Base-by-base conservation (phyloP, 2,329 filamentous ascomycete genomes). In the Aspergillus latus region DNA sequence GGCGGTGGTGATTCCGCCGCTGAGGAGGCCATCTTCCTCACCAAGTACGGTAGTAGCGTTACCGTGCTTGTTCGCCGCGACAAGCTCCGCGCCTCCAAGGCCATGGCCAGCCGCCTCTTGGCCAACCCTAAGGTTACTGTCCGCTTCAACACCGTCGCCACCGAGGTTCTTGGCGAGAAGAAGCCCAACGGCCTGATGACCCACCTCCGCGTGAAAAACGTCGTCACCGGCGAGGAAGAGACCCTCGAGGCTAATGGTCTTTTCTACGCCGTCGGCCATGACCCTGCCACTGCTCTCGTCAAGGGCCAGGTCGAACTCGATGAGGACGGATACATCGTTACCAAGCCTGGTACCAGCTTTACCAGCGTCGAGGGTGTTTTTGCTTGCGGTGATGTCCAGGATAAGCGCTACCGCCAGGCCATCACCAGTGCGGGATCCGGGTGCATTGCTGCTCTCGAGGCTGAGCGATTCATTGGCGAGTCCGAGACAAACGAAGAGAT, bases 361-460 rank as follows among this genome's bases (percentile, higher is more conserved):
- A 99, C 94, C 47, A 96, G 86, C 75, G 76, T 97, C 5, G 85
- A 91, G 71, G 94, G 94, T 73, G 91, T 99, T 16, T 99, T 97
- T 72, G 94, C 94, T 37, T 94, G 93, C 8, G 94, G 94, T 62
- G 94, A 99, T 72, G 95, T 99, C 8, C 94, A 99, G 80, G 95
- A 99, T 74, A 99, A 97, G 87, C 86, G 88, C 72, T 99, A 99
- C 76, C 86, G 94, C 73, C 94, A 99, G 80, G 94, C 94, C 46
- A 95, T 99, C 64, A 99, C 94, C 62, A 97, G 92, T 78, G 94
- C 94, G 92, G 90, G 92, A 59, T 92, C 92, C 59, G 94, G 94
- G 62, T 99, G 94, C 76, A 88, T 97, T 80, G 94, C 94, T 52
- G 94, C 93, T 9, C 84, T 99, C 53, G 94, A 99, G 71, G 93